phyloP scores from a whole-genome alignment of 768 basidiomycete species.

The Leccinellum albellum region DNA sequence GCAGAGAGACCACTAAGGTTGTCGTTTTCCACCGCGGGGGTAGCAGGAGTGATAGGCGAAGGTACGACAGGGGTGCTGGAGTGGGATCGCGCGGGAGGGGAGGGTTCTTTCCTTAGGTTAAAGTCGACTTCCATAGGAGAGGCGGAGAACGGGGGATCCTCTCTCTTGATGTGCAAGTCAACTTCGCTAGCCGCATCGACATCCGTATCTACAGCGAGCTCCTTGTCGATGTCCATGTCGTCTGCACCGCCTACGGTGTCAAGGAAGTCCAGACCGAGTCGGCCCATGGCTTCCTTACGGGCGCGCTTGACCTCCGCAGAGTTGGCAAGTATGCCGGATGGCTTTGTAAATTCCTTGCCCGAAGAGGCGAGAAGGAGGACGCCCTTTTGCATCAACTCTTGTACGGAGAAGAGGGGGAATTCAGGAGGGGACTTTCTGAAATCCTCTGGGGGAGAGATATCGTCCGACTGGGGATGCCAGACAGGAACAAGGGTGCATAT shows the following conservation, averaged over 20 bases:
- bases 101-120: constrained; percentile 38
- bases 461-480: constrained; percentile 50
- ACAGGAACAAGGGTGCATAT: constrained; percentile 81
- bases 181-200: constrained; percentile 43
- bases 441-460: constrained; percentile 24
- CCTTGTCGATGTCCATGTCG: constrained; percentile 84
- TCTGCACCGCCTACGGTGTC: constrained; percentile 67
- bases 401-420: constrained; percentile 74
- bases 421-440: constrained; percentile 40
- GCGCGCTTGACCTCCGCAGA: constrained; percentile 82
- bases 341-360: constrained; percentile 86
- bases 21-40: constrained; percentile 35
- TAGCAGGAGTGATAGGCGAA: constrained; percentile 44
- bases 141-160: constrained; percentile 32
- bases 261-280: constrained; percentile 84
- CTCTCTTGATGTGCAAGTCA: constrained; percentile 38
- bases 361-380: constrained; percentile 85
- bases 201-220: constrained; percentile 60
- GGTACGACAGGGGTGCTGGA: constrained; percentile 44
- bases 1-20: constrained; percentile 70
- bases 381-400: constrained; percentile 70
- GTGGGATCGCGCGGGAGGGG: constrained; percentile 39
- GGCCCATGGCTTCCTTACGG: constrained; percentile 83
- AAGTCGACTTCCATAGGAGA: constrained; percentile 47
- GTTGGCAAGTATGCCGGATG: constrained; percentile 65